Conservation (phyloP, 2,329 filamentous ascomycete species). For the Stachybotrys chlorohalonatus region DNA sequence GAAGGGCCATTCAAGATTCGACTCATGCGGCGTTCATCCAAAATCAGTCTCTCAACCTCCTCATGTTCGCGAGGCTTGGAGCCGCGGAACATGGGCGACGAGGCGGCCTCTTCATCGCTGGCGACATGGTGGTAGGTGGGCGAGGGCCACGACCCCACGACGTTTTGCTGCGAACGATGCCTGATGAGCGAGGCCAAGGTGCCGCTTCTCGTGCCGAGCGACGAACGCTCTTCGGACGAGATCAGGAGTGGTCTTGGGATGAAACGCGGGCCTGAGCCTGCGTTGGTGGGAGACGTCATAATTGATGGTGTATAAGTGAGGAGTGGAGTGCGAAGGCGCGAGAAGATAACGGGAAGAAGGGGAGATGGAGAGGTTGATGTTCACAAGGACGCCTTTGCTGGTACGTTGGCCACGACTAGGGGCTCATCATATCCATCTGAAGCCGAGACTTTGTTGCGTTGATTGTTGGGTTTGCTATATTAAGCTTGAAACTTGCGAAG, state of each 20-base stretch:
- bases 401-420: too few relatives aligned
- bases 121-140: slow-evolving; percentile 8
- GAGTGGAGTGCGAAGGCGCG: too few relatives aligned
- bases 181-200: slow-evolving; percentile 28
- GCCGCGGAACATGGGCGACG: slow-evolving; percentile 7
- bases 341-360: not conserved
- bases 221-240: slow-evolving; percentile 22
- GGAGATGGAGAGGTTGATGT: too few relatives aligned
- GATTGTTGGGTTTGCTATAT: too few relatives aligned
- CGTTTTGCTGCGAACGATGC: slow-evolving; percentile 26
- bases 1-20: slow-evolving; percentile 57
- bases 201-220: slow-evolving; percentile 26
- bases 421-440: too few relatives aligned
- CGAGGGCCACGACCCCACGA: slow-evolving; percentile 15
- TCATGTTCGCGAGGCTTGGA: slow-evolving; percentile 26
- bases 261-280: slow-evolving; percentile 13
- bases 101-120: slow-evolving; percentile 23
- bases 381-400: too few relatives aligned
- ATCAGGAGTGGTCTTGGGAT: slow-evolving; percentile 21
- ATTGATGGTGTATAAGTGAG: not conserved
- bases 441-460: too few relatives aligned
- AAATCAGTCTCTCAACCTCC: slow-evolving; percentile 32
- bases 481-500: too few relatives aligned
- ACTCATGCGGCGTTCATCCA: slow-evolving; percentile 50
- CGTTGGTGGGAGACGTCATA: slow-evolving; percentile 21